A percentile compares a stretch with the other conserved stretches of the same genome.
Evolutionary conservation across 768 basidiomycete species (phyloP).

Genomic region (Tylopilus felleus): DNA sequence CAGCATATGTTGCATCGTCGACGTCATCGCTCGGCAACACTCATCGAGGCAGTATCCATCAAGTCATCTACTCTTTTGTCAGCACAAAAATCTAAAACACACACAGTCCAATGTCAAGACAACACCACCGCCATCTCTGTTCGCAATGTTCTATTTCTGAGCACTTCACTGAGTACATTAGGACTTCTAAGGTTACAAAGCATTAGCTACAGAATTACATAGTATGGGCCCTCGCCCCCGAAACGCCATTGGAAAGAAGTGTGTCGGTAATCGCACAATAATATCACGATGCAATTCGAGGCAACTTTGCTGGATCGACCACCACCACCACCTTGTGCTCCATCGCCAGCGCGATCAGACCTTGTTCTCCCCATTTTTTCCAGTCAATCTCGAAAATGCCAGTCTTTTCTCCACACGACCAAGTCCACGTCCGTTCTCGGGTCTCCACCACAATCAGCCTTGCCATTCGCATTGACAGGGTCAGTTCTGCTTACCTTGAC

Average conservation of each 20-base stretch:
- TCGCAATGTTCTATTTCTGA: no score
- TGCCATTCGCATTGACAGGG: neutral
- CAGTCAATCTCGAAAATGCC: constrained; percentile 78
- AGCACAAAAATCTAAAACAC: no score
- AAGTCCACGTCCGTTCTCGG: constrained; percentile 54
- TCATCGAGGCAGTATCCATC: no score
- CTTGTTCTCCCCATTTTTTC: constrained; percentile 52
- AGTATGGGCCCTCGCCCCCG: no score
- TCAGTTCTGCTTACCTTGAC: constrained; percentile 52
- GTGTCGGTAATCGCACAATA: neutral
- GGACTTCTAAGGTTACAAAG: no score
- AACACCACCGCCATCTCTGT: no score
- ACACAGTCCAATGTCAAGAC: no score
- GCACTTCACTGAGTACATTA: no score
- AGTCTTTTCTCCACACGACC: constrained; percentile 59
- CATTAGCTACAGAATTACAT: no score
- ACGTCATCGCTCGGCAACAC: constrained; percentile 12
- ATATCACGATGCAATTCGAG: neutral
- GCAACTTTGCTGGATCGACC: constrained; percentile 51
- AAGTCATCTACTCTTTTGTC: no score
- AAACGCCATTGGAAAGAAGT: no score
- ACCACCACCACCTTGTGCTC: constrained; percentile 67
- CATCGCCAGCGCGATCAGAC: constrained; percentile 67
- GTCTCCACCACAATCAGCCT: constrained; percentile 33
- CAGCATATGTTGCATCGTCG: constrained; percentile 1